Evolutionary conservation across 73 alveolate species (phyloP).

Genomic region (Paramecium pentaurelia): DNA sequence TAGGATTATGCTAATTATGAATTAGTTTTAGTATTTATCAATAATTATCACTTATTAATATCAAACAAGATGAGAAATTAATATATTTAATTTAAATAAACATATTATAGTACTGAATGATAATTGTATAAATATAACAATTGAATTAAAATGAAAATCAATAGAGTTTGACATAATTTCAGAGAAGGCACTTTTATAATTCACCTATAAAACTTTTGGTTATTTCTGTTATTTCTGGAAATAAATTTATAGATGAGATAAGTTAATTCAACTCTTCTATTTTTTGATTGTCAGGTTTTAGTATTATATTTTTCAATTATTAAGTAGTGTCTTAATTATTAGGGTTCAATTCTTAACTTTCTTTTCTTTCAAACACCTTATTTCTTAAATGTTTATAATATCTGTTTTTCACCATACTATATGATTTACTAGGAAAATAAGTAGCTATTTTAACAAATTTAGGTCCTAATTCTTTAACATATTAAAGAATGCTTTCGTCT

Average conservation of each 20-base stretch:
- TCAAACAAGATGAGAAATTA: not conserved
- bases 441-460: constrained; percentile 23
- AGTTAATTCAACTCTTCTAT: not conserved
- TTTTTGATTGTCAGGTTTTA: not conserved
- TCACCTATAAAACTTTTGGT: constrained; percentile 1
- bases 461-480: constrained; percentile 11
- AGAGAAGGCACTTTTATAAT: not conserved
- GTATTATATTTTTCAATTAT: not conserved
- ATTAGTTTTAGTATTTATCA: not conserved
- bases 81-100: not conserved
- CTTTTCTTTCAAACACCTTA: not conserved
- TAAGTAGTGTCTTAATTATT: not conserved
- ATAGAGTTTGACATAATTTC: not conserved
- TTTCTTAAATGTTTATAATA: not conserved
- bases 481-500: not conserved
- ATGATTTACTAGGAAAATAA: not conserved
- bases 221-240: not conserved
- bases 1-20: not conserved
- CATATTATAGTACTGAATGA: not conserved
- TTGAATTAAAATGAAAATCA: not conserved
- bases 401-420: constrained; percentile 35
- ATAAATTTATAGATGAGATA: not conserved
- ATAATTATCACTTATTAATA: too few species aligned
- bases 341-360: not conserved
- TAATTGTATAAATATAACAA: not conserved